Evolutionary conservation across 176 grass and related monocot genomes (phyloP), one percentile per base, ranked within the genome.

Genomic region (Carex littledalei): DNA sequence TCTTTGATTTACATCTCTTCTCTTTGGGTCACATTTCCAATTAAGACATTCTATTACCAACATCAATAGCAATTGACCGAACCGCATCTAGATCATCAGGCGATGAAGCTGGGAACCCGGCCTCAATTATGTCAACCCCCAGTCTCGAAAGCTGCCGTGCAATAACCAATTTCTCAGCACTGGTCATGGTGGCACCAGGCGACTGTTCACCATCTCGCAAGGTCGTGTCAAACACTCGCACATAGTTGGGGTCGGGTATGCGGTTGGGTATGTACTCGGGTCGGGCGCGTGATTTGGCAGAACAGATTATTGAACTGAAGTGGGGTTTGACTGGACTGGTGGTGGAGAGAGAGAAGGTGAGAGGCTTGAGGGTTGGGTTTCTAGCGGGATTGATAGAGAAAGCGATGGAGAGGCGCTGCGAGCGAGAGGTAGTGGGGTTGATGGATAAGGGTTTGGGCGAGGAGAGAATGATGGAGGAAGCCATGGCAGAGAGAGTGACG

Each of bases 71-170:
- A 86, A 97, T 94, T 58, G 90, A 91, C 26, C 94, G 90, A 63
- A 97, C 94, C 20, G 94, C 94, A 71, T 92, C 92, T 45, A 97
- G 94, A 88, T 97, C 94, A 82, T 94, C 94, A 16, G 94, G 92
- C 39, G 90, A 94, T 77, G 94, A 91, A 0, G 90, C 94, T 34
- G 94, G 94, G 86, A 97, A 97, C 0, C 92, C 94, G 0, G 94
- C 94, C 88, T 97, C 94, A 67, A 94, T 94, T 90, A 97, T 89
- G 82, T 97, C 94, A 29, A 97, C 94, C 54, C 94, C 90, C 8
- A 97, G 90, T 69, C 87, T 89, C 16, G 94, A 82, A 6, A 97
- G 92, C 80, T 94, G 94, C 63, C 90, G 88, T 20, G 92, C 94
- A 34, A 97, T 76, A 31, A 92, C 89, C 45, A 97, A 86, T 86